phyloP scores from a whole-genome alignment of 2,329 filamentous ascomycete species.

The Penicillium sp. region DNA sequence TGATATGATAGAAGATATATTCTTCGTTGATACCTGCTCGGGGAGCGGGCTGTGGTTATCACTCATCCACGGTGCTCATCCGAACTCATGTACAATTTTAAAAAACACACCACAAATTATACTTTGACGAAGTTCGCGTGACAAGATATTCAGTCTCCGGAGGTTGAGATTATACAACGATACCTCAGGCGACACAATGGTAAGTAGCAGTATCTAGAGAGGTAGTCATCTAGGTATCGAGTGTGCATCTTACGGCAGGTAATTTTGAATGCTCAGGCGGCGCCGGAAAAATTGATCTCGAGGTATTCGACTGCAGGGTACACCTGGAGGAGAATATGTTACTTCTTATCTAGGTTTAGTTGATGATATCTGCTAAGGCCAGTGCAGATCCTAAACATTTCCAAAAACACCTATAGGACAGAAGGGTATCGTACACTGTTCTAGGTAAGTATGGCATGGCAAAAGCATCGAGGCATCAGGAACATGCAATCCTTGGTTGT shows the following conservation, averaged over 20 bases:
- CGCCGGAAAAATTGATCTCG: no score
- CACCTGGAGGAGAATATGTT: no score
- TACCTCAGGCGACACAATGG: not conserved
- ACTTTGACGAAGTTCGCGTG: not conserved
- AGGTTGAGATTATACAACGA: not conserved
- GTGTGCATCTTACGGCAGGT: no score
- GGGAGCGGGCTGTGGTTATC: not conserved
- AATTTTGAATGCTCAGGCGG: no score
- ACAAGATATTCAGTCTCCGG: not conserved
- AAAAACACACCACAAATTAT: not conserved
- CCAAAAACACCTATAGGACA: not conserved
- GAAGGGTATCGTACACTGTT: not conserved
- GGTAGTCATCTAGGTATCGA: no score
- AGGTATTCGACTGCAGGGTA: no score
- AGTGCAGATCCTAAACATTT: not conserved
- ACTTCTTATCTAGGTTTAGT: no score
- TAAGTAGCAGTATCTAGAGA: no score
- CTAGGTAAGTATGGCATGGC: not conserved
- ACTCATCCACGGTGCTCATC: not conserved
- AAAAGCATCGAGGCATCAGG: not conserved
- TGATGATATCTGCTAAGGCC: not conserved
- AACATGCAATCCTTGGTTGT: not conserved
- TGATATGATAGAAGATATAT: conserved; percentile 7
- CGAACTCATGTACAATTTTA: not conserved
- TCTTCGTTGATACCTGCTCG: conserved; percentile 5